Percentiles rank a stretch among this genome's conserved stretches.
phyloP scores from a whole-genome alignment of 805 yeast genomes.

The Lipomyces orientalis region DNA sequence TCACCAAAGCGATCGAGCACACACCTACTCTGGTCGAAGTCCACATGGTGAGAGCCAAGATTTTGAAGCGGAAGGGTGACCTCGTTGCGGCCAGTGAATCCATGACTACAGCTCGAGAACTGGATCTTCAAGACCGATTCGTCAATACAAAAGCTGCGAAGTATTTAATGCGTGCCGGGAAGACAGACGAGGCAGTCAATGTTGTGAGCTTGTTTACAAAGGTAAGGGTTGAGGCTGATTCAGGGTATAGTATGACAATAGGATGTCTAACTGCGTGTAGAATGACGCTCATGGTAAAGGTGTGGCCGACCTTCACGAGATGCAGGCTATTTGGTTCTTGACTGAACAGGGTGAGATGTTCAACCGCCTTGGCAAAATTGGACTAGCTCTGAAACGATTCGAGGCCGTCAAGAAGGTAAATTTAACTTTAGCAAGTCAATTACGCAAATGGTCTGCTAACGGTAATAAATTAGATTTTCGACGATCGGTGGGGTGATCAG shows the following conservation, averaged over 20 bases:
- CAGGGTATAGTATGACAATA: background rate
- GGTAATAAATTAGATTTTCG: slow-evolving; percentile 48
- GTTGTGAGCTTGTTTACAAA: slow-evolving; percentile 81
- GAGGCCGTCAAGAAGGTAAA: slow-evolving; percentile 60
- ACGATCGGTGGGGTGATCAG: slow-evolving; percentile 80
- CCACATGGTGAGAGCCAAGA: slow-evolving; percentile 77
- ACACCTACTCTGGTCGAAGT: slow-evolving; percentile 88
- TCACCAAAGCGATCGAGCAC: slow-evolving; percentile 68
- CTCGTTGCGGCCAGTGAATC: slow-evolving; percentile 63
- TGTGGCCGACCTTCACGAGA: slow-evolving; percentile 78
- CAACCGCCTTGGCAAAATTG: slow-evolving; percentile 63
- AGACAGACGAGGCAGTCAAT: slow-evolving; percentile 74
- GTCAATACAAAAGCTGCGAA: slow-evolving; percentile 87
- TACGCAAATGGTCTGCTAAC: background rate
- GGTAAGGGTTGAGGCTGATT: background rate
- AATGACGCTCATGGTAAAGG: slow-evolving; percentile 85
- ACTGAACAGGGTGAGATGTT: slow-evolving; percentile 85
- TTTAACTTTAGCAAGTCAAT: background rate
- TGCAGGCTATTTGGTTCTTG: slow-evolving; percentile 93
- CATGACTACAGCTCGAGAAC: slow-evolving; percentile 71
- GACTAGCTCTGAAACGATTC: slow-evolving; percentile 81
- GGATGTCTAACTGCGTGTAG: slow-evolving; percentile 8
- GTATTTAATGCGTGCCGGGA: slow-evolving; percentile 77
- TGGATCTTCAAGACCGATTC: slow-evolving; percentile 89
- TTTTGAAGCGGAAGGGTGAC: slow-evolving; percentile 74